phyloP scores from a whole-genome alignment of 768 basidiomycete species.

The Termitomyces sp. region DNA sequence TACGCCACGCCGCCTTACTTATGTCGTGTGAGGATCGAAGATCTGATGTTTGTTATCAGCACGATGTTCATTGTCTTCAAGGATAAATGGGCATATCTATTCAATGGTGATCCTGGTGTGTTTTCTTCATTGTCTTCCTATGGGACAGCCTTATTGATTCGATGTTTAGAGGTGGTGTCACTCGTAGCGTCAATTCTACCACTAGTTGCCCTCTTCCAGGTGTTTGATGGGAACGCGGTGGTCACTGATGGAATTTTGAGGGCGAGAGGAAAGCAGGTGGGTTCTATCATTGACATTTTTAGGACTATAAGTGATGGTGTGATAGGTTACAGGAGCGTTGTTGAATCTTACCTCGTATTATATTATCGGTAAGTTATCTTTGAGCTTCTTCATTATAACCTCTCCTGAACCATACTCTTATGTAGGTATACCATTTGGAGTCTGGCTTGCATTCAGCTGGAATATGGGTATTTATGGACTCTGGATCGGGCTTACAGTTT shows the following conservation, averaged over 20 bases:
- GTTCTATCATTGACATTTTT: not conserved
- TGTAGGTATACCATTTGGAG: slow-evolving; percentile 73
- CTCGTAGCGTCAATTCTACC: slow-evolving; percentile 71
- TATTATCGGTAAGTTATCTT: slow-evolving; percentile 45
- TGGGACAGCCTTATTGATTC: not conserved
- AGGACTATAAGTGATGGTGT: not conserved
- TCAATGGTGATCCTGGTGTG: slow-evolving; percentile 65
- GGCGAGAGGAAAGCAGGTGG: slow-evolving; percentile 73
- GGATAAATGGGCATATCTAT: slow-evolving; percentile 66
- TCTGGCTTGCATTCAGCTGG: slow-evolving; percentile 68
- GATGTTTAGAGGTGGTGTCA: slow-evolving; percentile 42
- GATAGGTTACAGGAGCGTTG: slow-evolving; percentile 57
- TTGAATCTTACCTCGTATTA: slow-evolving; percentile 84
- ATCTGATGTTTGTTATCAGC: slow-evolving; percentile 25
- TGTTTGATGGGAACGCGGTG: slow-evolving; percentile 75
- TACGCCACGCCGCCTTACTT: slow-evolving; percentile 21
- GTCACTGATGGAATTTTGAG: slow-evolving; percentile 78
- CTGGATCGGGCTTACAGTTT: slow-evolving; percentile 79
- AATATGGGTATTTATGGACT: slow-evolving; percentile 65
- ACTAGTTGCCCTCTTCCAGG: slow-evolving; percentile 75
- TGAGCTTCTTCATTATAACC: not conserved
- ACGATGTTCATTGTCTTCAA: slow-evolving; percentile 57
- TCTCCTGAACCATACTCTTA: not conserved
- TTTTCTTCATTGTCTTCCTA: slow-evolving; percentile 1
- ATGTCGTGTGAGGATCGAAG: not conserved